Evolutionary conservation across 1,284 basidiomycete species (phyloP).

Genomic region (Ustilago vetiveriae): DNA sequence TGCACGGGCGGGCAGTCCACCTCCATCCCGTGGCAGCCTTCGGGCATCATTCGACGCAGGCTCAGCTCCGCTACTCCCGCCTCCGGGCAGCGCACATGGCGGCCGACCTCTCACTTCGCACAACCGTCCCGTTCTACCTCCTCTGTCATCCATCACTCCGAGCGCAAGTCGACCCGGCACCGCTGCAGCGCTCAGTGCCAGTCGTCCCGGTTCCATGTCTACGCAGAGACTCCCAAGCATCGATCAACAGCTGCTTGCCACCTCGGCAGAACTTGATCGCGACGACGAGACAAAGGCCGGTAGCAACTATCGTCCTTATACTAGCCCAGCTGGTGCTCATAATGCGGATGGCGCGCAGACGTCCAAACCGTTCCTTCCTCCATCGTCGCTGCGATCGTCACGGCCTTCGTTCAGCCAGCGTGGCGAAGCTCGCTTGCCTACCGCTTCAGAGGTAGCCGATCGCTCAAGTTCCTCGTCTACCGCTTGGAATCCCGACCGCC

Average conservation of each 20-base stretch:
- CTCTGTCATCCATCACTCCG: conserved; percentile 47
- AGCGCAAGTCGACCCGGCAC: conserved; percentile 54
- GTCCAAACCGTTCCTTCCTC: conserved; percentile 34
- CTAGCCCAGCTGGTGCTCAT: conserved; percentile 41
- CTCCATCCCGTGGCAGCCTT: conserved; percentile 35
- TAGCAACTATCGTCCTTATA: conserved; percentile 30
- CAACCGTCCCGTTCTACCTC: conserved; percentile 56
- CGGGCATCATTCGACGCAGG: conserved; percentile 42
- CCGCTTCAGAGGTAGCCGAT: conserved; percentile 15
- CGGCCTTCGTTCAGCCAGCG: conserved; percentile 29
- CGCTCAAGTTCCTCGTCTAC: conserved; percentile 8
- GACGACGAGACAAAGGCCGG: conserved; percentile 23
- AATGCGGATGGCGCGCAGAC: conserved; percentile 11
- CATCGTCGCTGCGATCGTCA: conserved; percentile 32
- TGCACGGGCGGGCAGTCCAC: conserved; percentile 35
- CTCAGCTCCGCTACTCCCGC: conserved; percentile 26
- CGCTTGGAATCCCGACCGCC: conserved; percentile 25
- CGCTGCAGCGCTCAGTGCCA: conserved; percentile 26
- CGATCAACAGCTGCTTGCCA: conserved; percentile 44
- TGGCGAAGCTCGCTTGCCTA: conserved; percentile 17
- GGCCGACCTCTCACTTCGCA: conserved; percentile 39
- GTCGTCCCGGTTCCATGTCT: conserved; percentile 26
- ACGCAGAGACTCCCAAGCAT: conserved; percentile 46
- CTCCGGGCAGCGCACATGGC: conserved; percentile 48
- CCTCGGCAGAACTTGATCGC: conserved; percentile 29